A percentile compares a stretch with the other conserved stretches of the same genome.
Conservation (phyloP, 768 basidiomycete genomes). For the Hydnomerulius pinastri region DNA sequence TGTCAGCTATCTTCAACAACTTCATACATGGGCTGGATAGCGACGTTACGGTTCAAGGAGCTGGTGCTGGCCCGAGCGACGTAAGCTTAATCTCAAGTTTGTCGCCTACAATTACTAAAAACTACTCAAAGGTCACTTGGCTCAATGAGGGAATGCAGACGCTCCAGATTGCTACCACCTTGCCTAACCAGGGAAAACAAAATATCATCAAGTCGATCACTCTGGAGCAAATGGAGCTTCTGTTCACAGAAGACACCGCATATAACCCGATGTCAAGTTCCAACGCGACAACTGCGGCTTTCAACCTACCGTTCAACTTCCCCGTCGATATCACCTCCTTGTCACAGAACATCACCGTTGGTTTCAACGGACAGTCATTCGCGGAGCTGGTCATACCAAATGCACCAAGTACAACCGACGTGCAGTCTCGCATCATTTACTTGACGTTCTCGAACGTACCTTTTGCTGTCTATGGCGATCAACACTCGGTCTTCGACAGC, state of each 20-base stretch:
- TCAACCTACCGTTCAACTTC: constrained; percentile 70
- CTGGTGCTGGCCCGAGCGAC: constrained; percentile 55
- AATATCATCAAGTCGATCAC: constrained; percentile 64
- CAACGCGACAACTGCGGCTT: constrained; percentile 59
- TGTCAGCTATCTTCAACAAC: constrained; percentile 69
- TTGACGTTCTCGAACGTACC: constrained; percentile 61
- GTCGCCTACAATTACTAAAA: constrained; percentile 6
- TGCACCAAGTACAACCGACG: constrained; percentile 58
- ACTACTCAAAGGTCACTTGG: constrained; percentile 58
- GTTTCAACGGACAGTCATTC: constrained; percentile 52
- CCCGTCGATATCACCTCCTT: constrained; percentile 66
- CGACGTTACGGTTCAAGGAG: constrained; percentile 57
- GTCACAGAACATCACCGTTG: constrained; percentile 58
- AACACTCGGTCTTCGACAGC: constrained; percentile 53
- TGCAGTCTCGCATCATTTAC: constrained; percentile 60
- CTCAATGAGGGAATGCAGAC: constrained; percentile 69
- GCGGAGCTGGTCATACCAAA: constrained; percentile 63
- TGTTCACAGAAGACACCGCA: constrained; percentile 58
- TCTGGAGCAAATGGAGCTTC: constrained; percentile 58
- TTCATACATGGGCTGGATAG: constrained; percentile 71
- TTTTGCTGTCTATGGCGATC: constrained; percentile 52
- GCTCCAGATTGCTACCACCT: constrained; percentile 55
- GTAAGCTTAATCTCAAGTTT: constrained; percentile 35
- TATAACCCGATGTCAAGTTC: constrained; percentile 62
- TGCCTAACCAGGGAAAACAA: constrained; percentile 64